These are phyloP conservation scores for Claviceps quebecensis DNA, from an alignment of 2,329 filamentous ascomycete species.

Conservation along the genomic window DNA sequence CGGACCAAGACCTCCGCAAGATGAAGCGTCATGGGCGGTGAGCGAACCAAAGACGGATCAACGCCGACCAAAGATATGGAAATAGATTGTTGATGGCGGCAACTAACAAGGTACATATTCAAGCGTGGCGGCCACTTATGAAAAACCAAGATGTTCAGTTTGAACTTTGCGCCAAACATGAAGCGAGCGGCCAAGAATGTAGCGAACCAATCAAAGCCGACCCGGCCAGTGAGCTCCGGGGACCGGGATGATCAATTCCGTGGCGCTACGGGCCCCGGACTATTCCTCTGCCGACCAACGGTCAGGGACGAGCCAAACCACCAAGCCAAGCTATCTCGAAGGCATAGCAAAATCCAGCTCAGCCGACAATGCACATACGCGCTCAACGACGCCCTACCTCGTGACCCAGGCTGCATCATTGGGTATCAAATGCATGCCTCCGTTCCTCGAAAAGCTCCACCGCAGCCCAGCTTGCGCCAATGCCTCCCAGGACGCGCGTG, in stretches of 20 bases:
- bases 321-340: no score
- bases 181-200: neutral
- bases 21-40: neutral
- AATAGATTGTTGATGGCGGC: neutral
- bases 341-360: neutral
- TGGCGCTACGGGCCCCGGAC: neutral
- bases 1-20: slow-evolving; percentile 1
- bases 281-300: neutral
- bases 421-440: neutral
- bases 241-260: neutral
- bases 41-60: no score
- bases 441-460: no score
- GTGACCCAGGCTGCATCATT: neutral
- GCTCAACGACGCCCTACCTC: neutral
- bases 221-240: neutral
- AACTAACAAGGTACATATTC: neutral
- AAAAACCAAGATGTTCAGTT: no score
- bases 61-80: neutral
- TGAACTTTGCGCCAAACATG: neutral
- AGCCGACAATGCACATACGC: neutral
- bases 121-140: neutral
- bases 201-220: neutral
- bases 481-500: slow-evolving; percentile 19
- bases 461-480: slow-evolving; percentile 8
- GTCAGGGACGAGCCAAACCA: no score